Evolutionary conservation across 2,329 filamentous ascomycete species (phyloP), one percentile per base, ranked within the genome.

Genomic region (Pseudogymnoascus destructans): DNA sequence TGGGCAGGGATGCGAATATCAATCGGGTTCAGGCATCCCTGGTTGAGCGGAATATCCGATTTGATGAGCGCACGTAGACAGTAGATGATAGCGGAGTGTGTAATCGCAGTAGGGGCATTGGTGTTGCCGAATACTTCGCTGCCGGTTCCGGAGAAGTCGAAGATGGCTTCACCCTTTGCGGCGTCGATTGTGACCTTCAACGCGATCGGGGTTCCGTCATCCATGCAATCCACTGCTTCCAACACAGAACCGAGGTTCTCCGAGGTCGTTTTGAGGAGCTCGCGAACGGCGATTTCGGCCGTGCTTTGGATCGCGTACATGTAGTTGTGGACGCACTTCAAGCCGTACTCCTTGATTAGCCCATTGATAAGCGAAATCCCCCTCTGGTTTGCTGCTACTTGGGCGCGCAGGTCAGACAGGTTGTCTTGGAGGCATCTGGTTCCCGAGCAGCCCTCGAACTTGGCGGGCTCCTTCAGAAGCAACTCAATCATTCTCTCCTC

Each of bases 351-450:
- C 15, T 80, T 78, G 63, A 95, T 90, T 1, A 93, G 74, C 0
- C 79, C 77, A 55, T 79, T 79, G 63, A 95, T 93, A 19, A 92
- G 75, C 33, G 82, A 84, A 66, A 92, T 92, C 7, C 89, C 89
- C 64, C 90, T 90, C 65, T 89, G 85, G 66, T 95, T 95, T 10
- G 89, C 88, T 0, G 89, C 88, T 10, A 93, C 85, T 68, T 95
- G 89, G 0, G 89, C 89, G 70, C 91, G 90, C 38, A 95, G 76
- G 68, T 95, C 89, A 57, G 89, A 91, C 63, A 95, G 76, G 67
- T 95, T 95, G 70, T 95, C 89, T 8, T 80, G 82, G 1, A 95
- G 75, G 67, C 87, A 89, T 42, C 89, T 76, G 0, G 89, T 91
- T 1, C 88, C 89, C 58, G 80, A 84, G 72, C 87, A 93, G 1